phyloP scores from a whole-genome alignment of 2,329 filamentous ascomycete genomes.

The Biscogniauxia sp. region DNA sequence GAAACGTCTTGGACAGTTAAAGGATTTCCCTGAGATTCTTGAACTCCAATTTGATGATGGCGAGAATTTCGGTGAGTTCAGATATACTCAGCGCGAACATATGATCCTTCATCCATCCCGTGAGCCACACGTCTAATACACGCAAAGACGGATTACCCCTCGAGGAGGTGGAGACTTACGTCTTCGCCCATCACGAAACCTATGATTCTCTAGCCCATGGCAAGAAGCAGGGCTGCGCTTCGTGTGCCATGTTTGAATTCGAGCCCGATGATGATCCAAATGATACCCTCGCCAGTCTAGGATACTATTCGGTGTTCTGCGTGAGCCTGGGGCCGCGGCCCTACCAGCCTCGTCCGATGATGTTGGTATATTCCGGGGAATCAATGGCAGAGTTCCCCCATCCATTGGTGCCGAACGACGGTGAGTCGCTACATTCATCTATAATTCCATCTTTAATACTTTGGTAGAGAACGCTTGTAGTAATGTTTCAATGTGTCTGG shows the following conservation, averaged over 20 bases:
- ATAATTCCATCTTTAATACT: no score
- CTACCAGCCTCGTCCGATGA: neutral
- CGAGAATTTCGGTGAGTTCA: no score
- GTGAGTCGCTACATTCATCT: conserved; percentile 1
- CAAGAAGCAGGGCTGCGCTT: conserved; percentile 11
- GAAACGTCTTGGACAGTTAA: conserved; percentile 5
- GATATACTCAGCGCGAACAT: no score
- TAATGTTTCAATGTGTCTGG: no score
- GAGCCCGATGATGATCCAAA: conserved; percentile 13
- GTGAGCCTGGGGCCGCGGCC: neutral
- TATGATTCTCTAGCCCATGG: conserved; percentile 14
- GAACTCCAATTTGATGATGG: neutral
- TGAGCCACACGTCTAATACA: neutral
- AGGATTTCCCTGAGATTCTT: conserved; percentile 13
- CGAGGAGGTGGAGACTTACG: conserved; percentile 9
- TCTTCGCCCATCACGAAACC: conserved; percentile 16
- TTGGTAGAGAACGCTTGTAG: no score
- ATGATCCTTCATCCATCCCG: no score
- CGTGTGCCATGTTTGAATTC: conserved; percentile 2
- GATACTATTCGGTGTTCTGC: conserved; percentile 18
- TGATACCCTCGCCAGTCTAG: neutral
- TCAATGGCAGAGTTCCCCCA: conserved; percentile 4
- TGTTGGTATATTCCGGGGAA: conserved; percentile 10
- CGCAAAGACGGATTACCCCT: conserved; percentile 1
- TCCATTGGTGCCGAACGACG: conserved; percentile 11